Conservation (phyloP, 192 early-diverging fungal species). For the Geosiphon pyriformis region DNA sequence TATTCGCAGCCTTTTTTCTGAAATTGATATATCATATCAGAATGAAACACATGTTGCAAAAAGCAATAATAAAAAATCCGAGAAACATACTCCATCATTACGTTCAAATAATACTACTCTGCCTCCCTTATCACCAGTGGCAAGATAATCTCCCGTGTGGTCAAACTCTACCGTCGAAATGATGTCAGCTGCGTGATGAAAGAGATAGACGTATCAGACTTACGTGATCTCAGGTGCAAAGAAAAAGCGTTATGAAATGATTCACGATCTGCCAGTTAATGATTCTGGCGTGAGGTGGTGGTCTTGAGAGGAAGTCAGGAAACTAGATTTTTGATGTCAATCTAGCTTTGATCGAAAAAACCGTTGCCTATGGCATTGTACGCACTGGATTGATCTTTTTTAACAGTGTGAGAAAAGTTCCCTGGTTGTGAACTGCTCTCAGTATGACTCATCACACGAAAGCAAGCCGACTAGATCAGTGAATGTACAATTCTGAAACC, state of each 20-base stretch:
- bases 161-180: conserved; percentile 99
- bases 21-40: neutral
- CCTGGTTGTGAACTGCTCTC: no score
- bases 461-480: no score
- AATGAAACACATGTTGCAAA: neutral
- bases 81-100: conserved; percentile 83
- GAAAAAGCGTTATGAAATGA: conserved; percentile 21
- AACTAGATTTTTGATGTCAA: no score
- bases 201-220: conserved; percentile 26
- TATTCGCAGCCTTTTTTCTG: conserved; percentile 99
- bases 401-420: no score
- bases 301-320: no score
- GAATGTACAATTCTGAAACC: no score
- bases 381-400: no score
- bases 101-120: conserved; percentile 98
- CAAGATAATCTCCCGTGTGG: conserved; percentile 92
- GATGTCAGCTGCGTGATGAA: conserved; percentile 81
- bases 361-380: no score
- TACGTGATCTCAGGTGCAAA: conserved; percentile 19
- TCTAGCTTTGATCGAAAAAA: no score
- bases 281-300: no score
- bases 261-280: conserved; percentile 23
- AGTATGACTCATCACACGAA: no score
- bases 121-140: conserved; percentile 96
- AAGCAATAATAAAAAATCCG: conserved; percentile 7